Percentiles rank a stretch among this genome's conserved stretches.
Conservation (phyloP, 768 basidiomycete species). For the Lentinula lateritia region DNA sequence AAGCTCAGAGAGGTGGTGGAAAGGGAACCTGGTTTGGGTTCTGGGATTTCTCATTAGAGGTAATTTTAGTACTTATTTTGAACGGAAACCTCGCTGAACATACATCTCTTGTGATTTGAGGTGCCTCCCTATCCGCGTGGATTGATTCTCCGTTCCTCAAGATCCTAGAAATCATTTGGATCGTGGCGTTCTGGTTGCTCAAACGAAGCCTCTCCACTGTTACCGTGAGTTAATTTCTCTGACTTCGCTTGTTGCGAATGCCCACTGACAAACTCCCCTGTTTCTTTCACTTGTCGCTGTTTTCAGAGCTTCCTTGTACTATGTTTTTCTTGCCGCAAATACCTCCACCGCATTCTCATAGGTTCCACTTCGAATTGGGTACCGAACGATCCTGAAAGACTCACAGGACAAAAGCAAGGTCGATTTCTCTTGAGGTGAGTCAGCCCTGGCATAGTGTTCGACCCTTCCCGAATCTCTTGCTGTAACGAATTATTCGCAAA, state of each 20-base stretch:
- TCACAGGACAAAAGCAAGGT: too few species aligned
- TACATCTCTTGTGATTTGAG: background rate
- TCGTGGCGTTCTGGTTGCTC: background rate
- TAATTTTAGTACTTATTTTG: background rate
- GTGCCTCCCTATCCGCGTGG: background rate
- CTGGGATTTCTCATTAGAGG: background rate
- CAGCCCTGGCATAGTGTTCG: too few species aligned
- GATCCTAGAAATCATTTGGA: background rate
- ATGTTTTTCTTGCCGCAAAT: background rate
- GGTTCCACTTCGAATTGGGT: background rate
- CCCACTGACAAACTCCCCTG: background rate
- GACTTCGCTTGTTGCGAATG: background rate
- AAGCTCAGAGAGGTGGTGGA: slow-evolving; percentile 4
- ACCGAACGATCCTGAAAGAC: background rate
- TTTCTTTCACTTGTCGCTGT: background rate
- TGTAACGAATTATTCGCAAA: too few species aligned
- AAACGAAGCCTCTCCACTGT: background rate
- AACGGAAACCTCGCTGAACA: too few species aligned
- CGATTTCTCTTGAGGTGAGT: too few species aligned
- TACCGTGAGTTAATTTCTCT: background rate
- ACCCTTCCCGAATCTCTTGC: too few species aligned
- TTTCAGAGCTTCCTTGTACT: background rate
- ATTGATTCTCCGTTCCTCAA: background rate
- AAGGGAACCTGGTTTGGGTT: background rate
- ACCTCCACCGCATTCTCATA: background rate